Base-by-base conservation (phyloP, 129 eudicot genomes). In the Tagetes patula region DNA sequence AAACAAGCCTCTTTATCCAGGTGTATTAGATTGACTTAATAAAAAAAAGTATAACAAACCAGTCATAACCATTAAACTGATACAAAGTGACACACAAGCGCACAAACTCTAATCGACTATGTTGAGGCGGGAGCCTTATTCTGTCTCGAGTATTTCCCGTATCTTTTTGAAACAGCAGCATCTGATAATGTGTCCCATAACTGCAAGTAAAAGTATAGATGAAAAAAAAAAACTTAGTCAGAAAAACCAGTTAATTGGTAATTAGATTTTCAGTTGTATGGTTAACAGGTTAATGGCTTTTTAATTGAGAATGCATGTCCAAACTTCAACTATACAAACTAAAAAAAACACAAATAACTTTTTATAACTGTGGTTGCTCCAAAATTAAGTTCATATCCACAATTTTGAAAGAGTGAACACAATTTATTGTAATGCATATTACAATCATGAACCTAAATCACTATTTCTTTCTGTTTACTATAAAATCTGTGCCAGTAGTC, bases 181-280 rank as follows among this genome's bases (percentile, higher is more conserved):
- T 93, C 96, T 4, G 92, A 74, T 62, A 82, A 61, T 2, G 86
- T 78, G 76, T 89, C 92, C 98, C 98, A 93, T 36, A 93, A 67
- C 98, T 89, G 88, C 78, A 81, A 64, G 12, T 36, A 38, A 58
- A 27, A 11, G 2, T 48, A 4, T 2, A 68, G 59, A 31, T 0
- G 34, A 54, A 8, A 56, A 1, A 42, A 60, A 40, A 27, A 52
- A 32, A 8, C 41, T 3, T 12, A 49, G 6, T 36, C 36, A 0
- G 0, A 5, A 9, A 33, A 37, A 2, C 11, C 27, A n/a, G 27
- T 33, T 30, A 0, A 8, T 30, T 58, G 31, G 32, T 52, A 14
- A 0, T 1, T n/a, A n/a, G 0, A 14, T 27, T 8, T 56, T 8
- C 2, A 6, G 63, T 56, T 56, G 31, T 8, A 52, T 47, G 14